Evolutionary conservation across 106 monocot genomes (phyloP).

Genomic region (Ottelia alismoides): DNA sequence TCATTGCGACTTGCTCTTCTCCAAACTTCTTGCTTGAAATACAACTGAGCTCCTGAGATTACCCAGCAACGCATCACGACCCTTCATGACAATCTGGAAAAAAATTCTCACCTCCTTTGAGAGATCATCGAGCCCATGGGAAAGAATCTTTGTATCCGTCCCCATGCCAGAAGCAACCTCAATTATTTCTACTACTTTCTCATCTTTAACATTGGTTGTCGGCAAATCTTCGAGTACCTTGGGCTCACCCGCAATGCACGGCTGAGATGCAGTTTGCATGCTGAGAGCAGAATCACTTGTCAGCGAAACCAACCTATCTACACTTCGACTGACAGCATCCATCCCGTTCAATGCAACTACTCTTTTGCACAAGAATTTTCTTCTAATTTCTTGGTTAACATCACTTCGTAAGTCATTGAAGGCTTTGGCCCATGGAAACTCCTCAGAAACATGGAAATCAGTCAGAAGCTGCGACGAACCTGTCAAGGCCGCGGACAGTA

Average conservation of each 20-base stretch:
- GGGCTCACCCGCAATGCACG: too few species aligned
- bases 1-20: too few species aligned
- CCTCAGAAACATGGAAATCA: constrained; percentile 34
- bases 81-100: constrained; percentile 52
- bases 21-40: not conserved
- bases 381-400: constrained; percentile 23
- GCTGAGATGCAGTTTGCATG: too few species aligned
- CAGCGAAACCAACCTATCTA: not conserved
- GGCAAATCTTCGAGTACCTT: too few species aligned
- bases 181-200: not conserved
- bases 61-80: constrained; percentile 64
- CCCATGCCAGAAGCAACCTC: constrained; percentile 15
- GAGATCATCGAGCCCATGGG: constrained; percentile 34
- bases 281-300: not conserved
- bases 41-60: constrained; percentile 33
- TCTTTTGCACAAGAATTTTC: constrained; percentile 1
- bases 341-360: constrained; percentile 32
- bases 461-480: constrained; percentile 31
- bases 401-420: constrained; percentile 38
- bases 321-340: constrained; percentile 29
- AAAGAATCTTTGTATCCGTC: constrained; percentile 18
- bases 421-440: constrained; percentile 49
- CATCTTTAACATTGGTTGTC: not conserved
- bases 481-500: constrained; percentile 32
- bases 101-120: constrained; percentile 43